Percentiles rank a stretch among this genome's conserved stretches.
phyloP scores from a whole-genome alignment of 345 rosid species.

The Leavenworthia alabamica region DNA sequence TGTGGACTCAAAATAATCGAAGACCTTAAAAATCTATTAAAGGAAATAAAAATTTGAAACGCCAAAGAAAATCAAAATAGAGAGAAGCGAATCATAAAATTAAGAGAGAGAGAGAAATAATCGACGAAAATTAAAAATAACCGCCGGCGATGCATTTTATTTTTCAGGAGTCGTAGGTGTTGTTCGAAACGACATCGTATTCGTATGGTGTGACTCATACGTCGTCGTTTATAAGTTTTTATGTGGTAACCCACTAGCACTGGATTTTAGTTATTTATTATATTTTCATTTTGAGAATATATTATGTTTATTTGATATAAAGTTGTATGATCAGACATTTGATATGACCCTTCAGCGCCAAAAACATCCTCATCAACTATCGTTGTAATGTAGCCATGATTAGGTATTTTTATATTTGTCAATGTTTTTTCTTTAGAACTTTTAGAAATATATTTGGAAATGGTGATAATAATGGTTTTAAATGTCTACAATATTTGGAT shows the following conservation, averaged over 20 bases:
- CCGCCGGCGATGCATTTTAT: constrained; percentile 36
- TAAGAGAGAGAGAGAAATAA: constrained; percentile 9
- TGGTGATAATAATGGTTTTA: too few relatives aligned
- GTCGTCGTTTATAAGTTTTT: background rate
- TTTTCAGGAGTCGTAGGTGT: constrained; percentile 16
- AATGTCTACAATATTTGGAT: too few relatives aligned
- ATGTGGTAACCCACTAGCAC: constrained; percentile 7
- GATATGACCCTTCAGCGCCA: constrained; percentile 19
- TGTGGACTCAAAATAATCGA: constrained; percentile 19
- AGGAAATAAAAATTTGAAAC: constrained; percentile 28
- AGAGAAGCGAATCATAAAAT: background rate
- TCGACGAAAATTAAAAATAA: background rate
- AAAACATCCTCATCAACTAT: constrained; percentile 16
- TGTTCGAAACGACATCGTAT: background rate
- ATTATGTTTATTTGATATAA: constrained; percentile 8
- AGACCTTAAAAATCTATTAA: constrained; percentile 7
- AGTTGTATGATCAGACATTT: constrained; percentile 8
- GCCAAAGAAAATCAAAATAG: constrained; percentile 22
- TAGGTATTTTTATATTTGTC: too few relatives aligned
- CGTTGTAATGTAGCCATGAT: constrained; percentile 1
- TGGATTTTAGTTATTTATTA: background rate
- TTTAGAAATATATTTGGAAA: too few relatives aligned
- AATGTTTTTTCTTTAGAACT: too few relatives aligned
- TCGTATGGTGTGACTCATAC: background rate
- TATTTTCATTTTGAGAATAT: background rate